A percentile compares a stretch with the other conserved stretches of the same genome.
These are phyloP conservation scores for Heritiera fomes DNA, from an alignment of 345 rosid genomes.

Conservation along the genomic window DNA sequence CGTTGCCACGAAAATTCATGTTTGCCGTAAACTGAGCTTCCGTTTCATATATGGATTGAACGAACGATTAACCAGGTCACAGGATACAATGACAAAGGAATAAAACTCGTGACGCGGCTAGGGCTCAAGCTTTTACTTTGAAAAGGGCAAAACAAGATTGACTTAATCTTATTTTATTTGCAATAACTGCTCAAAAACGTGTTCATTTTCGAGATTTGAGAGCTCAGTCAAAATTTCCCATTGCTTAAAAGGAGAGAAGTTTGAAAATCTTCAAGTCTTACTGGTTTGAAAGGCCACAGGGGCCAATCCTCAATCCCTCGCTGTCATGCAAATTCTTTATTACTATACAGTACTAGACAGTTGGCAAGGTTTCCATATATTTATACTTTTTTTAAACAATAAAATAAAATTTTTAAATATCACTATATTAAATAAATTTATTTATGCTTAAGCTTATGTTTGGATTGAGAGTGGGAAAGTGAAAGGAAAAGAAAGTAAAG, in stretches of 20 bases:
- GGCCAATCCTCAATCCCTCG: neutral
- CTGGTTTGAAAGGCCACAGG: neutral
- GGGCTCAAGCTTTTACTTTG: neutral
- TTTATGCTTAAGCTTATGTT: no score
- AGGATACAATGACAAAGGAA: no score
- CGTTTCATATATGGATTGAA: neutral
- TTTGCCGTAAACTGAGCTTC: neutral
- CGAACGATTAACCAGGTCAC: neutral
- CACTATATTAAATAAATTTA: no score
- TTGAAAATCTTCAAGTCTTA: neutral
- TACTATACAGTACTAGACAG: neutral
- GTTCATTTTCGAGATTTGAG: neutral
- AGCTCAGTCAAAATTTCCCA: neutral
- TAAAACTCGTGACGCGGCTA: neutral
- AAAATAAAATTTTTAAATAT: no score
- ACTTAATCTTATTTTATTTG: neutral
- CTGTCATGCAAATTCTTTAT: neutral
- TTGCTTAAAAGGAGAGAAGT: neutral
- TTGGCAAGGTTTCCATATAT: neutral
- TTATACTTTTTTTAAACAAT: neutral
- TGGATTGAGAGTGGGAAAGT: no score
- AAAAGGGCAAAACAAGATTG: no score
- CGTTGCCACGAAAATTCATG: neutral
- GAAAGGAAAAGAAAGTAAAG: no score
- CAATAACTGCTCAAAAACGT: neutral